Percentiles rank a stretch among this genome's conserved stretches.
Evolutionary conservation across 306 rosid genomes (phyloP).

Genomic region (Gleditsia sinensis): DNA sequence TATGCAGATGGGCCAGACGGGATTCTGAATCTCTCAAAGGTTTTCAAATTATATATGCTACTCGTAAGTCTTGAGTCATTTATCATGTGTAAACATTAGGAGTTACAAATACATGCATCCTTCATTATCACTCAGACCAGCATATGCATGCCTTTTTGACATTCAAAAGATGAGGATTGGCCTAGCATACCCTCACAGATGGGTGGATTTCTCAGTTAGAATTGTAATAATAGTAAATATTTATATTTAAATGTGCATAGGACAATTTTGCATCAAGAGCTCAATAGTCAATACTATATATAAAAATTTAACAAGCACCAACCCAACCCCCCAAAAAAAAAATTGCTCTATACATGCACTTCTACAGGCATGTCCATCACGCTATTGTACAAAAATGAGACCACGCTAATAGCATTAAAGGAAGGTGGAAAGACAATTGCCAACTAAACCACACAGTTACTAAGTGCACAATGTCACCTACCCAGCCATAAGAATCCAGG

Average conservation of each 20-base stretch:
- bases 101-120: neutral
- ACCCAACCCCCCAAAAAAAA: neutral
- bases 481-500: no score
- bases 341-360: neutral
- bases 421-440: neutral
- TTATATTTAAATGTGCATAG: neutral
- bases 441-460: neutral
- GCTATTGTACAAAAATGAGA: neutral
- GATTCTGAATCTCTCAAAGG: neutral
- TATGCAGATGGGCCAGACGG: neutral
- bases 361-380: neutral
- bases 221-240: neutral
- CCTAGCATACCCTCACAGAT: constrained; percentile 10
- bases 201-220: constrained; percentile 12
- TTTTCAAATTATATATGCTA: neutral
- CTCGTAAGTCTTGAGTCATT: neutral
- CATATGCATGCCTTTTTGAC: neutral
- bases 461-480: neutral
- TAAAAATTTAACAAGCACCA: neutral
- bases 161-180: neutral
- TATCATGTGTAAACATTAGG: neutral
- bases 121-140: neutral
- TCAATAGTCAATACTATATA: no score
- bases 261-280: constrained; percentile 9
- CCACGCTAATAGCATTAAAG: neutral